These are phyloP conservation scores for Collybiopsis confluens DNA, from an alignment of 768 basidiomycete genomes.

Conservation along the genomic window DNA sequence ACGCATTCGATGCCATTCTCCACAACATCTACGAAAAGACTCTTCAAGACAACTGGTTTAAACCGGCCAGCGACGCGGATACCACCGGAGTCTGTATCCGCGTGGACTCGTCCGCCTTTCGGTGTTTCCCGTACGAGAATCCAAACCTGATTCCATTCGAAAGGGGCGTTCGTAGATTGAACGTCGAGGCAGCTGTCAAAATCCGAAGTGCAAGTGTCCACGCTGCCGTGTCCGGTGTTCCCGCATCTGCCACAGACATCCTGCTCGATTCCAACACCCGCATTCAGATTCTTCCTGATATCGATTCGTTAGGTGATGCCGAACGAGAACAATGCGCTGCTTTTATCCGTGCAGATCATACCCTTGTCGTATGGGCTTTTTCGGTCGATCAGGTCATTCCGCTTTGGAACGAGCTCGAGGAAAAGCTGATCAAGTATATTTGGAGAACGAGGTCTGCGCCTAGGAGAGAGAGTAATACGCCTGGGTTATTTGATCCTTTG, in stretches of 20 bases:
- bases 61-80: slow-evolving; percentile 66
- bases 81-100: slow-evolving; percentile 73
- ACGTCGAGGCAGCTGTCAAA: slow-evolving; percentile 83
- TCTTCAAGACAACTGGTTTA: slow-evolving; percentile 76
- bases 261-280: slow-evolving; percentile 78
- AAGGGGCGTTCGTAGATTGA: slow-evolving; percentile 68
- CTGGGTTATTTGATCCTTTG: slow-evolving; percentile 4
- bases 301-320: slow-evolving; percentile 63
- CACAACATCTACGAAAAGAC: slow-evolving; percentile 71
- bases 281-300: slow-evolving; percentile 76
- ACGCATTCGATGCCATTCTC: slow-evolving; percentile 73
- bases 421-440: slow-evolving; percentile 76
- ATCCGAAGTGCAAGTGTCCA: slow-evolving; percentile 72
- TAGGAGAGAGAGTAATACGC: slow-evolving; percentile 16
- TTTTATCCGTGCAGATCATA: slow-evolving; percentile 44
- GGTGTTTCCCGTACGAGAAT: slow-evolving; percentile 87
- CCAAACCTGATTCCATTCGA: slow-evolving; percentile 71
- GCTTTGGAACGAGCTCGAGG: slow-evolving; percentile 67
- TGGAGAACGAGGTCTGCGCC: slow-evolving; percentile 50
- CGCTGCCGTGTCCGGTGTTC: slow-evolving; percentile 45
- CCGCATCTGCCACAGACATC: slow-evolving; percentile 49
- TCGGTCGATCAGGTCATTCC: slow-evolving; percentile 66
- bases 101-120: slow-evolving; percentile 50
- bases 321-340: slow-evolving; percentile 90
- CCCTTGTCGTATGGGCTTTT: slow-evolving; percentile 80